phyloP scores from a whole-genome alignment of 2,329 filamentous ascomycete species.

The Hypoxylon sp. region DNA sequence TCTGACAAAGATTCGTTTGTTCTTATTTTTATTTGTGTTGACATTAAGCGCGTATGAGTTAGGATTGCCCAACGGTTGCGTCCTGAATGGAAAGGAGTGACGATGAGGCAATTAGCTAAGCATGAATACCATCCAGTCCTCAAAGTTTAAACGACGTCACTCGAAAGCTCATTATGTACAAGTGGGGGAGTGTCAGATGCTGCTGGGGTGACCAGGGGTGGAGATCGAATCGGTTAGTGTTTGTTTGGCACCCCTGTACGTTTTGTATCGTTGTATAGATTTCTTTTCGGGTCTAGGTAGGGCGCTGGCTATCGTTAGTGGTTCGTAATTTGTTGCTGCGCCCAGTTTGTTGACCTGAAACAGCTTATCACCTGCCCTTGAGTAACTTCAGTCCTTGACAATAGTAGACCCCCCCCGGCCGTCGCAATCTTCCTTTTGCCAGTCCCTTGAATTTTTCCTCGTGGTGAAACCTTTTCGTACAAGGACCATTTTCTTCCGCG shows the following conservation, averaged over 20 bases:
- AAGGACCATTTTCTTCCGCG: constrained; percentile 31
- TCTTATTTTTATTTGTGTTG: constrained; percentile 3
- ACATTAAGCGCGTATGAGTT: not conserved
- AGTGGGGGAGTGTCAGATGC: constrained; percentile 28
- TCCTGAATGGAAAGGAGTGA: constrained; percentile 8
- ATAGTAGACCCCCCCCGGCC: constrained; percentile 22
- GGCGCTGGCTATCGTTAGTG: constrained; percentile 26
- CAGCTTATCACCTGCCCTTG: constrained; percentile 42
- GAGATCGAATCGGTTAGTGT: constrained; percentile 34
- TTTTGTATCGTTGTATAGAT: constrained; percentile 18
- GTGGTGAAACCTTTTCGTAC: constrained; percentile 37
- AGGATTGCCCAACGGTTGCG: constrained; percentile 7
- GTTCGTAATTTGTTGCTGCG: constrained; percentile 38
- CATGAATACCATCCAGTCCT: not conserved
- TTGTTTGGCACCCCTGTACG: constrained; percentile 37
- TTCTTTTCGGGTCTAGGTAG: constrained; percentile 3
- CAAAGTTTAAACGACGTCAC: constrained; percentile 38
- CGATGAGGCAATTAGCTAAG: constrained; percentile 15
- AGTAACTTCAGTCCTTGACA: constrained; percentile 22
- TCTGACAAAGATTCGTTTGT: constrained; percentile 2
- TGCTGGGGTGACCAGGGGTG: constrained; percentile 36
- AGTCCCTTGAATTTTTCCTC: constrained; percentile 36
- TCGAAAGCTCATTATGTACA: constrained; percentile 20
- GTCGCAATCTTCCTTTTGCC: constrained; percentile 27
- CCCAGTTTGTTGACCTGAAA: constrained; percentile 46